A percentile compares a stretch with the other conserved stretches of the same genome.
These are phyloP conservation scores for Taphrina populina DNA, from an alignment of 1,139 yeast genomes.

Conservation along the genomic window DNA sequence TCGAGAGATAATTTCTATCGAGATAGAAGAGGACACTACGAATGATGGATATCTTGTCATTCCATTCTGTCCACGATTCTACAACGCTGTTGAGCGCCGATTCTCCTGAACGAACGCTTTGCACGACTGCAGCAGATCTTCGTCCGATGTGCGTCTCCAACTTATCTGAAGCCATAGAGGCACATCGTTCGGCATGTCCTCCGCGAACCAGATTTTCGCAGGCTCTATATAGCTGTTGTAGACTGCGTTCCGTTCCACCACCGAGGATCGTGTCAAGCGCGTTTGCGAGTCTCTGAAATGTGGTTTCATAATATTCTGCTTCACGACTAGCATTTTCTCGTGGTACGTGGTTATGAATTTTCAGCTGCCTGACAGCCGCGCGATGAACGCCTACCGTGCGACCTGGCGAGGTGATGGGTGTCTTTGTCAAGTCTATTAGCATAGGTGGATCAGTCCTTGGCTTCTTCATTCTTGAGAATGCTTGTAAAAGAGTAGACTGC, in stretches of 20 bases:
- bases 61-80: slow-evolving; percentile 42
- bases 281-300: slow-evolving; percentile 38
- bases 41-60: slow-evolving; percentile 40
- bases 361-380: slow-evolving; percentile 6
- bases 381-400: slow-evolving; percentile 10
- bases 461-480: slow-evolving; percentile 18
- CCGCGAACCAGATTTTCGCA: slow-evolving; percentile 48
- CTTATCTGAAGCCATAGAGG: slow-evolving; percentile 34
- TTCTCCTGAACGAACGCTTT: slow-evolving; percentile 23
- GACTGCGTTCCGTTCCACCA: slow-evolving; percentile 38
- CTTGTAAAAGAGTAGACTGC: slow-evolving; percentile 11
- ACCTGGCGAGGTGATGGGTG: slow-evolving; percentile 14
- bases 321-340: slow-evolving; percentile 8
- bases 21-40: slow-evolving; percentile 45
- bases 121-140: slow-evolving; percentile 1
- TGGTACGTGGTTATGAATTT: slow-evolving; percentile 29
- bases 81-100: slow-evolving; percentile 35
- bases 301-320: slow-evolving; percentile 39
- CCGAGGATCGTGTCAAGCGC: slow-evolving; percentile 41
- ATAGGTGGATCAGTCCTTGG: slow-evolving; percentile 15
- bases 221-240: slow-evolving; percentile 45
- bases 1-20: slow-evolving; percentile 46
- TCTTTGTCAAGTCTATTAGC: slow-evolving; percentile 26
- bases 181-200: slow-evolving; percentile 39
- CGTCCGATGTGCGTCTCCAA: slow-evolving; percentile 35